Evolutionary conservation across 208 protist species (phyloP).

Genomic region (Leishmania aethiopica): DNA sequence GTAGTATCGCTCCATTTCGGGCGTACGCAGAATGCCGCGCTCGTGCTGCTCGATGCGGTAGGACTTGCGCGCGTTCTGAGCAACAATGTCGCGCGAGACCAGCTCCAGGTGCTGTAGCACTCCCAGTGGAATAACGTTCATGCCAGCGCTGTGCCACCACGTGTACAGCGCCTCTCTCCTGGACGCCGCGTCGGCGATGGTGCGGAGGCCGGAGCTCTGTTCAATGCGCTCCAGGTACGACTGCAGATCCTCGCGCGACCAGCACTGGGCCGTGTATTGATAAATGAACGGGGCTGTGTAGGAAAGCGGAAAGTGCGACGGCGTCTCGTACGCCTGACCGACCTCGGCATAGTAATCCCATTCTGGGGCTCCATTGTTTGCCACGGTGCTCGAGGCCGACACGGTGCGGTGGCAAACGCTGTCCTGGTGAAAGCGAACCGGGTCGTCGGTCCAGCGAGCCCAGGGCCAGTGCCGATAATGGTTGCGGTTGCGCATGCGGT

Average conservation of each 20-base stretch:
- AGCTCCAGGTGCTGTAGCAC: conserved; percentile 69
- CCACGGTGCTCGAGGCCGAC: conserved; percentile 30
- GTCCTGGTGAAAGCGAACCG: conserved; percentile 65
- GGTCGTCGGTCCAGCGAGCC: conserved; percentile 76
- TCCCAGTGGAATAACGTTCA: conserved; percentile 45
- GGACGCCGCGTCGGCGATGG: conserved; percentile 48
- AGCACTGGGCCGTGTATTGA: conserved; percentile 68
- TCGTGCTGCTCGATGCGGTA: conserved; percentile 49
- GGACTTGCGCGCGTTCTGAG: conserved; percentile 48
- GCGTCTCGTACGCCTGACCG: conserved; percentile 65
- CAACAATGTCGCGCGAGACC: conserved; percentile 55
- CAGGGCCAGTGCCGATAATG: conserved; percentile 83
- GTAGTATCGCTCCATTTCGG: conserved; percentile 80
- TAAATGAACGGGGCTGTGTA: conserved; percentile 79
- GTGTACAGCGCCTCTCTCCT: conserved; percentile 23
- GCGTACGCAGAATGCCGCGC: conserved; percentile 54
- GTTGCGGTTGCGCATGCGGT: conserved; percentile 60
- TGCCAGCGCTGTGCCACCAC: conserved; percentile 23
- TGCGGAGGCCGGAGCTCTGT: conserved; percentile 44
- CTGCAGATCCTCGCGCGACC: conserved; percentile 49
- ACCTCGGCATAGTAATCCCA: conserved; percentile 83
- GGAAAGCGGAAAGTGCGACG: conserved; percentile 68
- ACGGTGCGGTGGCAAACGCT: conserved; percentile 48
- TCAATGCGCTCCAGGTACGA: conserved; percentile 53
- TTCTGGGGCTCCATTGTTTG: conserved; percentile 63